phyloP scores from a whole-genome alignment of 805 yeast species.

The Priceomyces haplophilus region DNA sequence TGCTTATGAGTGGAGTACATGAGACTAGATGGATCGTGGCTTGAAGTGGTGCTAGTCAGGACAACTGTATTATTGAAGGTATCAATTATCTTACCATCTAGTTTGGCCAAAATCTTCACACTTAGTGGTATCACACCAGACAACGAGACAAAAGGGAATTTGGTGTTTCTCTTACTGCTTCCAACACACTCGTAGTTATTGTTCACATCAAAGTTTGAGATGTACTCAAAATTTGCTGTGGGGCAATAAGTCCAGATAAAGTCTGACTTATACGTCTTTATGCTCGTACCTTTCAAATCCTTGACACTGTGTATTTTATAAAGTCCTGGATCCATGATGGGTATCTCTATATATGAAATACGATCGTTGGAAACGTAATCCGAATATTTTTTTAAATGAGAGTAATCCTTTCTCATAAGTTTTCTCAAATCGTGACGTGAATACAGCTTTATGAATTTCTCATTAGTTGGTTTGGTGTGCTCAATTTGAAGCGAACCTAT shows the following conservation, averaged over 20 bases:
- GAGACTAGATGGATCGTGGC: slow-evolving; percentile 38
- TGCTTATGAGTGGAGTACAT: slow-evolving; percentile 22
- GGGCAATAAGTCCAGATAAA: slow-evolving; percentile 79
- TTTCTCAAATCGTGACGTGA: slow-evolving; percentile 54
- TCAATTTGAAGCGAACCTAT: slow-evolving; percentile 66
- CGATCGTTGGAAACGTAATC: slow-evolving; percentile 30
- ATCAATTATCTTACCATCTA: slow-evolving; percentile 23
- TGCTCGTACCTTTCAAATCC: slow-evolving; percentile 60
- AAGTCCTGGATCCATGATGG: slow-evolving; percentile 68
- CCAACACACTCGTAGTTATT: slow-evolving; percentile 54
- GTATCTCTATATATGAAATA: slow-evolving; percentile 61
- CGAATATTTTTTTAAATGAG: slow-evolving; percentile 25
- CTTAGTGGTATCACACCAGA: slow-evolving; percentile 72
- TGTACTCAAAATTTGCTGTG: slow-evolving; percentile 50
- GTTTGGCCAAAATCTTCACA: slow-evolving; percentile 22
- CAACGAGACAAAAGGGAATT: slow-evolving; percentile 50
- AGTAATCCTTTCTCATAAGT: slow-evolving; percentile 26
- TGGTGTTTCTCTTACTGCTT: slow-evolving; percentile 46
- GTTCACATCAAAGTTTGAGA: slow-evolving; percentile 20
- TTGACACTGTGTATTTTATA: slow-evolving; percentile 66
- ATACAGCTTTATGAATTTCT: slow-evolving; percentile 47
- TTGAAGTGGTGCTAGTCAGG: slow-evolving; percentile 2
- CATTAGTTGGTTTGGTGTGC: slow-evolving; percentile 54
- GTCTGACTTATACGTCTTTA: slow-evolving; percentile 59
- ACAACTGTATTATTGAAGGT: slow-evolving; percentile 24